Evolutionary conservation across 2,329 filamentous ascomycete genomes (phyloP), one percentile per base, ranked within the genome.

Genomic region (Fusarium palustre): DNA sequence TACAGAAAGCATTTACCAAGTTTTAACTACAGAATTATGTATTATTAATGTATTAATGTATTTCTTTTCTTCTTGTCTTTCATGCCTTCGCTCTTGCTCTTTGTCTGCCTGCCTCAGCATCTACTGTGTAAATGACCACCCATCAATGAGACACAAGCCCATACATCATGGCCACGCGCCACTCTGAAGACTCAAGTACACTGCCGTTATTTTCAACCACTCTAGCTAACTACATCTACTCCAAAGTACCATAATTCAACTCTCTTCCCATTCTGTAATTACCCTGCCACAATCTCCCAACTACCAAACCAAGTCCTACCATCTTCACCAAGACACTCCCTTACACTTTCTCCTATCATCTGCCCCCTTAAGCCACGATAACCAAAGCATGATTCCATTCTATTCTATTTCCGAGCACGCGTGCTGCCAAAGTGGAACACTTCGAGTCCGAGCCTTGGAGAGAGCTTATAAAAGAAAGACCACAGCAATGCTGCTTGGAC

Each of bases 341-440:
- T 59, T 70, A 70, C 66, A 69, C 66, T 70, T 70, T 25, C 36
- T 20, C 33, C 20, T 53, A 70, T 70, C 66, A 70, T 58, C 64
- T 39, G 66, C 49, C 52, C 48, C 45, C 53, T 69, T 28, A 52
- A 69, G 66, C 66, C 66, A 69, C 66, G 42, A 68, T 68, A 36
- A 12, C 30, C n/a, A 28, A 20, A 52, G 34, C 33, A 41, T 36
- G 33, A 52, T 52, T 36, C 24, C 16, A 8, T 18, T 20, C n/a
- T 28, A 18, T 55, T 56, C 28, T 50, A 45, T 46, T 57, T 22
- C 30, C 11, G 34, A 48, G 45, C 34, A 52, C 66, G 52, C 66
- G 66, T 70, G 66, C 58, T 43, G 58, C 33, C 47, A 46, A 46
- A 46, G 43, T 63, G 66, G 50, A 47, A 68, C 58, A 56, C 20